Conservation (phyloP, 2,329 filamentous ascomycete species). For the Fusarium robinianum region DNA sequence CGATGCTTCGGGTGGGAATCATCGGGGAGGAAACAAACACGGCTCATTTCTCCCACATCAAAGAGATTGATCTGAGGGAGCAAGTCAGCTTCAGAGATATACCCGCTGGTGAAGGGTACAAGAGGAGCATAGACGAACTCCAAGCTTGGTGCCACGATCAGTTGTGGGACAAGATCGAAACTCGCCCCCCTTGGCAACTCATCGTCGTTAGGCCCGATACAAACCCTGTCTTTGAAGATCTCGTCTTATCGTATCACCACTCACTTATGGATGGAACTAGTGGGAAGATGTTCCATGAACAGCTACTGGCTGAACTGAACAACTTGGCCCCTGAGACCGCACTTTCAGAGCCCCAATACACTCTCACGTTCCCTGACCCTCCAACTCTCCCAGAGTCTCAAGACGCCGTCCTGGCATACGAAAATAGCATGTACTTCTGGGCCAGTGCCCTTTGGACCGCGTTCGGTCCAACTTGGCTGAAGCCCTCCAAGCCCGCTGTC, state of each 20-base stretch:
- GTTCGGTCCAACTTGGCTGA: constrained; percentile 47
- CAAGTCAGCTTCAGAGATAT: constrained; percentile 46
- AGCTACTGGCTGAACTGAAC: constrained; percentile 51
- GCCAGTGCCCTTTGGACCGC: constrained; percentile 46
- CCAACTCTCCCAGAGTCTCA: constrained; percentile 45
- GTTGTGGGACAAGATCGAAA: constrained; percentile 47
- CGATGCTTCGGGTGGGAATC: constrained; percentile 55
- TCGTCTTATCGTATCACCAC: constrained; percentile 58
- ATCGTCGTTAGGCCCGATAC: constrained; percentile 40
- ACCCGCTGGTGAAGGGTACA: constrained; percentile 35
- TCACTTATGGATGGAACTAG: constrained; percentile 56
- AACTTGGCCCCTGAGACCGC: constrained; percentile 1
- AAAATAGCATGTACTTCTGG: constrained; percentile 47
- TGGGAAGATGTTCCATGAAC: constrained; percentile 53
- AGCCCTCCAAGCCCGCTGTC: constrained; percentile 28
- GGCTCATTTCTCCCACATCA: constrained; percentile 51
- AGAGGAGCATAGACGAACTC: constrained; percentile 39
- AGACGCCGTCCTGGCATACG: constrained; percentile 49
- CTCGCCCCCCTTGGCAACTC: constrained; percentile 54
- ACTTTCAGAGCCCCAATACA: constrained; percentile 3
- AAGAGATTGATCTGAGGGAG: constrained; percentile 48
- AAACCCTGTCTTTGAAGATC: constrained; percentile 40
- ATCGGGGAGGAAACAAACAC: constrained; percentile 47
- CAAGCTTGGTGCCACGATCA: constrained; percentile 48
- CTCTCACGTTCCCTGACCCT: constrained; percentile 36